These are phyloP conservation scores for Flaveria robusta DNA, from an alignment of 129 eudicot species.

Conservation along the genomic window DNA sequence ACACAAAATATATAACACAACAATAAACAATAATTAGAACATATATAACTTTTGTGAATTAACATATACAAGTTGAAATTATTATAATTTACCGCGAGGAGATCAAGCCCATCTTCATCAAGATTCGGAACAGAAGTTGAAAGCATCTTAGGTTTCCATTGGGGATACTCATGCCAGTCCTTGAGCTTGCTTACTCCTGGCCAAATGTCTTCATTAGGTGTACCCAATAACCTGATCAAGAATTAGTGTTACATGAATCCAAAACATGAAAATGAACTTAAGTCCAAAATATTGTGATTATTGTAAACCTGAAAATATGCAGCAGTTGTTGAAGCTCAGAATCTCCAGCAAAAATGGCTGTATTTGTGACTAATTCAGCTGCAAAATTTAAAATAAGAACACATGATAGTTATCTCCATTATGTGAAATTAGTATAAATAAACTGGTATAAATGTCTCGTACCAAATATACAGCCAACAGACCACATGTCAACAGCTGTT, in stretches of 20 bases:
- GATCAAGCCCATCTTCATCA: slow-evolving; percentile 59
- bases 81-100: slow-evolving; percentile 53
- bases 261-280: not conserved
- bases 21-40: not conserved
- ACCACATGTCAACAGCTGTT: slow-evolving; percentile 93
- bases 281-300: not conserved
- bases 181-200: slow-evolving; percentile 75
- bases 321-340: slow-evolving; percentile 90
- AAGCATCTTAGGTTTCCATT: slow-evolving; percentile 67
- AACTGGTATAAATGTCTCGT: slow-evolving; percentile 5
- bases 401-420: not conserved
- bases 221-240: slow-evolving; percentile 70
- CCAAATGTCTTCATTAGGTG: slow-evolving; percentile 82
- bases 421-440: not conserved
- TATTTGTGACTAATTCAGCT: slow-evolving; percentile 77
- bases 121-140: slow-evolving; percentile 58
- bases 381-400: slow-evolving; percentile 12
- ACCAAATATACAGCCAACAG: slow-evolving; percentile 97
- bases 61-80: not conserved
- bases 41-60: not conserved
- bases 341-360: slow-evolving; percentile 82
- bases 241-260: not conserved
- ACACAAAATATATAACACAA: slow-evolving; percentile 5
- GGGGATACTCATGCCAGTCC: slow-evolving; percentile 91
- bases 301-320: slow-evolving; percentile 77